Evolutionary conservation across 2,329 filamentous ascomycete genomes (phyloP).

Genomic region (Didymellaceae sp.): DNA sequence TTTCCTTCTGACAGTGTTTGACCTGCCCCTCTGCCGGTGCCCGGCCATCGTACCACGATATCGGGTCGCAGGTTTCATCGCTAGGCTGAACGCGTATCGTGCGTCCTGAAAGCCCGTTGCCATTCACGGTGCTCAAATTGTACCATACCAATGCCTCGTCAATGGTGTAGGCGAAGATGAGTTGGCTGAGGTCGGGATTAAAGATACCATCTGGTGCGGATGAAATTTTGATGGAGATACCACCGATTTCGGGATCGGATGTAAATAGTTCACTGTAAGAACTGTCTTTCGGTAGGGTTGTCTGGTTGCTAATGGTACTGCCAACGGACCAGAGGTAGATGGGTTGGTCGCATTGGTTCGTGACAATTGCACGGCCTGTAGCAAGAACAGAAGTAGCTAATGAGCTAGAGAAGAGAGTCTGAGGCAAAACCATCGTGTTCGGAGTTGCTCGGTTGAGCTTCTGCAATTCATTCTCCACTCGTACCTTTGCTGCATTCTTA

Average conservation of each 20-base stretch:
- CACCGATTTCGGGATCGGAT: conserved; percentile 29
- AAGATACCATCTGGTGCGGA: conserved; percentile 29
- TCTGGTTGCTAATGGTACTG: conserved; percentile 21
- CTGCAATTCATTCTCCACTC: too few relatives aligned
- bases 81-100: conserved; percentile 34
- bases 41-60: conserved; percentile 33
- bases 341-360: conserved; percentile 38
- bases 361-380: conserved; percentile 39
- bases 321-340: conserved; percentile 43
- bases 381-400: conserved; percentile 16
- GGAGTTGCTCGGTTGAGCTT: not conserved
- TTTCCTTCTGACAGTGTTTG: conserved; percentile 28
- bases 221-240: conserved; percentile 35
- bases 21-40: conserved; percentile 33
- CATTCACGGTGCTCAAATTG: conserved; percentile 38
- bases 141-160: conserved; percentile 35
- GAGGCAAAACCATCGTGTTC: conserved; percentile 8
- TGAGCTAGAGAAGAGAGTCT: not conserved
- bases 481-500: not conserved
- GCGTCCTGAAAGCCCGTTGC: conserved; percentile 34
- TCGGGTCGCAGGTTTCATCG: conserved; percentile 30
- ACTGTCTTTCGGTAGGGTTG: conserved; percentile 26
- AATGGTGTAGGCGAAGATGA: conserved; percentile 39
- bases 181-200: conserved; percentile 38
- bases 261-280: conserved; percentile 37